Conservation (phyloP, 1,139 yeast species). For the Blastobotrys arbuscula region DNA sequence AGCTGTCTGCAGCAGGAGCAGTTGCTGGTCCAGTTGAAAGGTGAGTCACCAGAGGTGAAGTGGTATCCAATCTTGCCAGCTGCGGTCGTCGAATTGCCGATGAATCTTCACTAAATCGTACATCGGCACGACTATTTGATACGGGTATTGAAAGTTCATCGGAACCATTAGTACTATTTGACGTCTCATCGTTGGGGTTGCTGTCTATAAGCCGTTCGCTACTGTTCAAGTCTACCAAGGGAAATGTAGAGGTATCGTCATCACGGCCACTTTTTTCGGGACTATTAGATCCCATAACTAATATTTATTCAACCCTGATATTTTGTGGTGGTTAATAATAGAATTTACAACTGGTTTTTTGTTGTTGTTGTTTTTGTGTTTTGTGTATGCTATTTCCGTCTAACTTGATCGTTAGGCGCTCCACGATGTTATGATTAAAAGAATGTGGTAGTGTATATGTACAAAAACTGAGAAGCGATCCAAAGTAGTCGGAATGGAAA, state of each 20-base stretch:
- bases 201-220: not conserved
- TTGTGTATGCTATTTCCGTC: too few relatives aligned
- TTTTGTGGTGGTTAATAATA: too few relatives aligned
- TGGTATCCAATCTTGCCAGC: slow-evolving; percentile 9
- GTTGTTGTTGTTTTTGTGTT: too few relatives aligned
- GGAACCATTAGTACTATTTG: not conserved
- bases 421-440: too few relatives aligned
- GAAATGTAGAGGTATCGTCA: slow-evolving; percentile 1
- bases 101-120: not conserved
- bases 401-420: too few relatives aligned
- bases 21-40: not conserved
- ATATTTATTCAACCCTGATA: too few relatives aligned
- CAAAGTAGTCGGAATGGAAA: too few relatives aligned
- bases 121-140: not conserved
- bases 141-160: not conserved
- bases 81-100: slow-evolving; percentile 6
- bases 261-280: not conserved
- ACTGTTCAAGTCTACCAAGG: slow-evolving; percentile 4
- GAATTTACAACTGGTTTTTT: too few relatives aligned
- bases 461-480: too few relatives aligned
- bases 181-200: not conserved
- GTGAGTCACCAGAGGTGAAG: slow-evolving; percentile 3
- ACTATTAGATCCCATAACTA: not conserved
- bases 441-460: too few relatives aligned
- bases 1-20: slow-evolving; percentile 2